A percentile compares a stretch with the other conserved stretches of the same genome.
Conservation (phyloP, 23 red algal species). For the Gracilaria domingensis region DNA sequence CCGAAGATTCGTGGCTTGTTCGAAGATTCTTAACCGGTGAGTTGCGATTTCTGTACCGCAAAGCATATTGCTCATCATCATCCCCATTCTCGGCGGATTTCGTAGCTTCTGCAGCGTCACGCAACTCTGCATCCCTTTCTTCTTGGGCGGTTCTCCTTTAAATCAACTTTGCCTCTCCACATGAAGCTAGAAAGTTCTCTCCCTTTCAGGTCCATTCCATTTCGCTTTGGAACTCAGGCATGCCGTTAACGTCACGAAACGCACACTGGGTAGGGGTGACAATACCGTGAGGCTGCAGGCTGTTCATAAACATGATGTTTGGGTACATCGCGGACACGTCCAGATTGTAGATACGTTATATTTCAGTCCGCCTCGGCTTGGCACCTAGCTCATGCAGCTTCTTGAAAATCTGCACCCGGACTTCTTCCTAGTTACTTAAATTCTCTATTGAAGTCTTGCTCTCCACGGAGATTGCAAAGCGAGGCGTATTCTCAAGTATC, state of each 20-base stretch:
- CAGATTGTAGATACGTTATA: slow-evolving; percentile 91
- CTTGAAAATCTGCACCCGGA: slow-evolving; percentile 55
- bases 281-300: slow-evolving; percentile 96
- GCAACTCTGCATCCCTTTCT: slow-evolving; percentile 35
- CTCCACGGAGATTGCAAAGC: slow-evolving; percentile 83
- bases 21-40: background rate
- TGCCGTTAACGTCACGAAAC: slow-evolving; percentile 91
- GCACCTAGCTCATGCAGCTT: slow-evolving; percentile 62
- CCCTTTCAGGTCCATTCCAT: slow-evolving; percentile 98
- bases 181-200: slow-evolving; percentile 88
- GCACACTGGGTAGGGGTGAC: slow-evolving; percentile 84
- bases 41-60: background rate
- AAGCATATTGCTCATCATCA: background rate
- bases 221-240: slow-evolving; percentile 82
- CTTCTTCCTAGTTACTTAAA: slow-evolving; percentile 85
- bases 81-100: slow-evolving; percentile 14
- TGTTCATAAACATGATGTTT: slow-evolving; percentile 98
- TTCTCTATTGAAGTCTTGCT: slow-evolving; percentile 45
- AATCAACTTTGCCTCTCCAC: slow-evolving; percentile 89
- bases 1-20: background rate
- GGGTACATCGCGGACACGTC: slow-evolving; percentile 99
- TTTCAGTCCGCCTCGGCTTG: slow-evolving; percentile 59
- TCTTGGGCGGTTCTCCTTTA: slow-evolving; percentile 66
- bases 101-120: background rate
- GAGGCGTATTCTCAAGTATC: slow-evolving; percentile 67